Conservation (phyloP, 2,329 filamentous ascomycete species). For the Trichothecium roseum region DNA sequence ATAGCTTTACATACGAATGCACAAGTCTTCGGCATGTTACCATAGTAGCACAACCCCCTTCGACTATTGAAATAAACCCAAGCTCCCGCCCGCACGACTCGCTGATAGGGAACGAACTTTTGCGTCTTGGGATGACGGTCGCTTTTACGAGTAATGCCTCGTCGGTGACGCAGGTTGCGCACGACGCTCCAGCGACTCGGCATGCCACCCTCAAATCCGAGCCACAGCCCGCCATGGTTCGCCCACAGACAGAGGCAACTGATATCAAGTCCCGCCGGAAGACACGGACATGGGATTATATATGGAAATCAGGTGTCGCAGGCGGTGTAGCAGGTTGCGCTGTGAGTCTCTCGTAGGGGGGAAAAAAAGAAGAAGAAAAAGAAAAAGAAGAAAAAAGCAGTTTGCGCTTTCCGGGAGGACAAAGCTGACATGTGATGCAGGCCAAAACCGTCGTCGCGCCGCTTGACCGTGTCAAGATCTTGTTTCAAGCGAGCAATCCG, state of each 20-base stretch:
- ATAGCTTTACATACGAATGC: no score
- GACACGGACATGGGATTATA: conserved; percentile 68
- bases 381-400: neutral
- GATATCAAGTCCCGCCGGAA: conserved; percentile 30
- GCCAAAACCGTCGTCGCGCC: conserved; percentile 93
- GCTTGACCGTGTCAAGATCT: conserved; percentile 94
- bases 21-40: no score
- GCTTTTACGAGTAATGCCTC: conserved; percentile 47
- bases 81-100: no score
- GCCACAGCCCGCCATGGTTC: conserved; percentile 6
- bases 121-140: conserved; percentile 38
- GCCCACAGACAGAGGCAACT: conserved; percentile 19
- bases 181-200: conserved; percentile 16
- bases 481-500: conserved; percentile 92
- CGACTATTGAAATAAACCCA: no score
- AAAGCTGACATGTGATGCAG: conserved; percentile 29
- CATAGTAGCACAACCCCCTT: no score
- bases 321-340: conserved; percentile 88
- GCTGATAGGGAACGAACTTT: conserved; percentile 11
- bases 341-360: conserved; percentile 49
- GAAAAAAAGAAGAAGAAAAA: no score
- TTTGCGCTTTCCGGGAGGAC: conserved; percentile 6
- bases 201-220: conserved; percentile 13
- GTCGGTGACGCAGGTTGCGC: conserved; percentile 28
- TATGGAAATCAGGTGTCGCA: conserved; percentile 72